Evolutionary conservation across 371 early-diverging fungal genomes (phyloP).

Genomic region (Haplosporangium sp.): DNA sequence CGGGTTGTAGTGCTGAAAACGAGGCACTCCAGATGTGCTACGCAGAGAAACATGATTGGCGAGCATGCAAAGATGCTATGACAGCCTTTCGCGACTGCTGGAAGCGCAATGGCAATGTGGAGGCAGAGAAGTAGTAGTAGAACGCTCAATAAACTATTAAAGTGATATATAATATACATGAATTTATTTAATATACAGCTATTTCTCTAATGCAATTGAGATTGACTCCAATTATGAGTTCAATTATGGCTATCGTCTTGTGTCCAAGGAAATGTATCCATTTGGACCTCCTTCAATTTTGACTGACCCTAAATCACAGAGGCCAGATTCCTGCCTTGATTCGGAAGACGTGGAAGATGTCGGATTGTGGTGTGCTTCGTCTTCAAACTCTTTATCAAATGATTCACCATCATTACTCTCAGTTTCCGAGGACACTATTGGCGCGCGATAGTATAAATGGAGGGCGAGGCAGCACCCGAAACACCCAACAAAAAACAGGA

Average conservation of each 20-base stretch:
- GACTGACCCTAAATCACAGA: constrained; percentile 15
- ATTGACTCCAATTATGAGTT: not conserved
- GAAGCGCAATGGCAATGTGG: constrained; percentile 61
- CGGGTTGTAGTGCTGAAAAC: constrained; percentile 82
- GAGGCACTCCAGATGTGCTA: constrained; percentile 82
- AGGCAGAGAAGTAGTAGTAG: constrained; percentile 19
- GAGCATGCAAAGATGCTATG: constrained; percentile 80
- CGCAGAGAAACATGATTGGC: constrained; percentile 83
- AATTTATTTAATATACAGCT: not conserved
- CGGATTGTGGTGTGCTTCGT: not conserved
- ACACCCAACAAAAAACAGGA: constrained; percentile 50
- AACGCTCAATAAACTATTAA: too few relatives aligned
- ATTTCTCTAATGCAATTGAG: not conserved
- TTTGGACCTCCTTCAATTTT: constrained; percentile 25
- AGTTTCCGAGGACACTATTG: not conserved
- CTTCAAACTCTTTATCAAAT: not conserved
- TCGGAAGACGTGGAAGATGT: constrained; percentile 13
- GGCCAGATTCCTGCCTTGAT: not conserved
- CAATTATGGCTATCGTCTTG: constrained; percentile 12
- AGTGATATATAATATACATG: not conserved
- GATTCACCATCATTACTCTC: not conserved
- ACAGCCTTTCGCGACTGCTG: constrained; percentile 77
- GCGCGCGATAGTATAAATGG: constrained; percentile 44
- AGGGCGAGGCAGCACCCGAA: constrained; percentile 51
- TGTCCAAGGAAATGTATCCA: constrained; percentile 35